Conservation (phyloP, 768 basidiomycete genomes). For the Obba rivulosa region DNA sequence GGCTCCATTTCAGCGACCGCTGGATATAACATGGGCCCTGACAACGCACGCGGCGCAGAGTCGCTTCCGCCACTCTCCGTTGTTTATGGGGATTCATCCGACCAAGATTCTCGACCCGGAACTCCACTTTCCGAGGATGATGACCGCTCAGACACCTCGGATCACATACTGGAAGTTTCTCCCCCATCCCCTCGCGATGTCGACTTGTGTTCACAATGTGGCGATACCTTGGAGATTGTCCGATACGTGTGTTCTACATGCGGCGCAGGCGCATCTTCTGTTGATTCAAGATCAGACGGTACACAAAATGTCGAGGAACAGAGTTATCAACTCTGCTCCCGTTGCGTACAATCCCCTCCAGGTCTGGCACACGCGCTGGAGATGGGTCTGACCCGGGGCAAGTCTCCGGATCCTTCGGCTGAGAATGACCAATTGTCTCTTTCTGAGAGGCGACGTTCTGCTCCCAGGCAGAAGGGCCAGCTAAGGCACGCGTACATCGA, state of each 20-base stretch:
- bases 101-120: no score
- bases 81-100: no score
- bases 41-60: no score
- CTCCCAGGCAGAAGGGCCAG: slow-evolving; percentile 69
- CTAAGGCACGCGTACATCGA: slow-evolving; percentile 82
- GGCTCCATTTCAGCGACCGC: no score
- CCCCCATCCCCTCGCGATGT: no score
- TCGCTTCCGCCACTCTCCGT: no score
- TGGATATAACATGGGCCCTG: no score
- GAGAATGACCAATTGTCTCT: slow-evolving; percentile 47
- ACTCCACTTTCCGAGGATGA: no score
- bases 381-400: slow-evolving; percentile 43
- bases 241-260: slow-evolving; percentile 89
- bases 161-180: no score
- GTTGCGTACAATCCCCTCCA: slow-evolving; percentile 68
- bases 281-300: no score
- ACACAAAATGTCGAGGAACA: no score
- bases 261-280: slow-evolving; percentile 72
- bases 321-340: slow-evolving; percentile 19
- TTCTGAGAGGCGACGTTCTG: slow-evolving; percentile 60
- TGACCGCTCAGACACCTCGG: no score
- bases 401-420: slow-evolving; percentile 43
- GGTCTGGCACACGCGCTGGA: slow-evolving; percentile 77
- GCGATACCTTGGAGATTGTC: slow-evolving; percentile 64
- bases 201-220: slow-evolving; percentile 69